Evolutionary conservation across 257 asterid species (phyloP), one percentile per base, ranked within the genome.

Genomic region (Cruciata laevipes): DNA sequence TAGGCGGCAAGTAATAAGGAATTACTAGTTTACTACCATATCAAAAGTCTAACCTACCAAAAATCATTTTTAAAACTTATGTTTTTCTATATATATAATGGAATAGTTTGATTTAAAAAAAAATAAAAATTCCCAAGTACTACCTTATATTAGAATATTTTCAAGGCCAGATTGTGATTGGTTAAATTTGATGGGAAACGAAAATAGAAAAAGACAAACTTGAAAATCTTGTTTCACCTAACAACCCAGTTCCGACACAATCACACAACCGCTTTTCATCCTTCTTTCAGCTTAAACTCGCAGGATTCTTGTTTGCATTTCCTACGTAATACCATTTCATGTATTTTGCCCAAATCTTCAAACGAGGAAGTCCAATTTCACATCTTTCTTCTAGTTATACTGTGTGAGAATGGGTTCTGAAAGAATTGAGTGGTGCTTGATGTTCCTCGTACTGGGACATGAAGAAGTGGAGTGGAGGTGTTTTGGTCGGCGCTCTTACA

Each of bases 381-480:
- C 42, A 60, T 27, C 42, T 60, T 30, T 35, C 35, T 25, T 60
- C 23, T 13, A 12, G 42, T 6, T 12, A 42, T 16, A 14, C 6
- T 14, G 16, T 30, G 23, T 58, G 63, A 25, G 14, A 58, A 25
- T 20, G 35, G n/a, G 4, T 58, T 58, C 32, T 58, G 20, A 58
- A 20, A 6, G 7, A 12, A 11, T 13, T 30, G 64, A 33, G 9
- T 17, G 65, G 40, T 60, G 65, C 20, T 47, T 47, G 6, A 16
- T 47, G 53, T 47, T 47, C n/a, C n/a, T n/a, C 49, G 16, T 4
- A 40, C 49, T 14, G 62, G 23, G 84, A 80, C 69, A 91, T 86
- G 96, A 91, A 84, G 90, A 89, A 78, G 77, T 91, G 91, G 95
- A 80, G 78, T 18, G 95, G 94, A 64, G 87, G 86, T 17, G 74